A percentile compares a stretch with the other conserved stretches of the same genome.
These are phyloP conservation scores for Inonotus hispidus DNA, from an alignment of 1,284 basidiomycete genomes.

Conservation along the genomic window DNA sequence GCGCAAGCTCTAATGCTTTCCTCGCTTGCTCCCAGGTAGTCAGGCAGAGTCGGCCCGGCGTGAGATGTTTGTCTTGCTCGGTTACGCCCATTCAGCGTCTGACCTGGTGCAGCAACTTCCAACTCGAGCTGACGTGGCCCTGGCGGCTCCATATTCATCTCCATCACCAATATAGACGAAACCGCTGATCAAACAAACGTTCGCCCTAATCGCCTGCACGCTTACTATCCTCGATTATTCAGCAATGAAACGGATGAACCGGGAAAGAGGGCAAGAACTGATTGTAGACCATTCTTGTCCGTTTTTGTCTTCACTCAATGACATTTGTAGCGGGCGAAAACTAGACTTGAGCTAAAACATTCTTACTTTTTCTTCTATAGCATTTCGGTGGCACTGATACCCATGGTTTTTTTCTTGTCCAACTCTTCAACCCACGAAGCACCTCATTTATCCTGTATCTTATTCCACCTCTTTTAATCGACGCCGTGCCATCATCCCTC, in stretches of 20 bases:
- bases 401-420: not conserved
- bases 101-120: not conserved
- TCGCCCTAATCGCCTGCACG: not conserved
- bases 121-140: constrained; percentile 1
- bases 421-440: not conserved
- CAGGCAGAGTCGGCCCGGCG: not conserved
- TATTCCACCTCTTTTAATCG: not conserved
- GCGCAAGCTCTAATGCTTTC: constrained; percentile 65
- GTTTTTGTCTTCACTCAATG: not conserved
- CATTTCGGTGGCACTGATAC: not conserved
- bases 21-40: constrained; percentile 50
- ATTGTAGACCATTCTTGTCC: not conserved
- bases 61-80: not conserved
- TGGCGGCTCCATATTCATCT: not conserved
- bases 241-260: not conserved
- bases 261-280: not conserved
- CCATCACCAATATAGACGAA: not conserved
- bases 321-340: not conserved
- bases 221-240: not conserved
- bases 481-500: not conserved
- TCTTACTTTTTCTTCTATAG: not conserved
- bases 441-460: not conserved
- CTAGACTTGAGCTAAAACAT: not conserved
- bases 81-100: not conserved
- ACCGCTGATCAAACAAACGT: not conserved